Percentiles rank a stretch among this genome's conserved stretches.
Conservation (phyloP, 805 yeast genomes). For the Metschnikowia vanudenii region DNA sequence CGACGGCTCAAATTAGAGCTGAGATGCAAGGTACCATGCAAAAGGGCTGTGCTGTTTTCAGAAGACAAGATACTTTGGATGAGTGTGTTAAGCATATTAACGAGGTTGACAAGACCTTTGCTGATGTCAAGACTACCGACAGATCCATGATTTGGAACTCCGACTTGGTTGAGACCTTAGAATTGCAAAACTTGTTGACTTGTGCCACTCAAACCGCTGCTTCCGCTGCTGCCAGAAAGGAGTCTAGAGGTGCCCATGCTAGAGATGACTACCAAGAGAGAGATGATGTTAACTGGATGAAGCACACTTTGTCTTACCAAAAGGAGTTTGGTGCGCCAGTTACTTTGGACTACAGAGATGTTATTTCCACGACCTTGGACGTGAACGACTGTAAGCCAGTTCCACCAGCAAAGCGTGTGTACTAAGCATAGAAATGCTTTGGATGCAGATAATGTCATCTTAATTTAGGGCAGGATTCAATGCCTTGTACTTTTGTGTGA, state of each 20-base stretch:
- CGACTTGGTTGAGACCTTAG: slow-evolving; percentile 93
- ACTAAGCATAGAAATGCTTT: slow-evolving; percentile 43
- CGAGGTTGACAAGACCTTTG: slow-evolving; percentile 70
- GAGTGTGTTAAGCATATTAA: slow-evolving; percentile 82
- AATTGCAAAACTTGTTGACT: slow-evolving; percentile 92
- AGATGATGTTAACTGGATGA: slow-evolving; percentile 97
- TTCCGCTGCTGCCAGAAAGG: slow-evolving; percentile 92
- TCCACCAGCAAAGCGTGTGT: slow-evolving; percentile 96
- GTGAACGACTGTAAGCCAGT: slow-evolving; percentile 91
- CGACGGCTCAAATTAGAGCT: slow-evolving; percentile 86
- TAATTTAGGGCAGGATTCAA: not conserved
- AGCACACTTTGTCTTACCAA: slow-evolving; percentile 96
- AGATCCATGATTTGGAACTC: slow-evolving; percentile 99
- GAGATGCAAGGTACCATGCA: slow-evolving; percentile 97
- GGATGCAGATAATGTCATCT: not conserved
- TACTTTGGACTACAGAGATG: slow-evolving; percentile 79
- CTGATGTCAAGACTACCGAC: slow-evolving; percentile 82
- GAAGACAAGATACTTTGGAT: slow-evolving; percentile 88
- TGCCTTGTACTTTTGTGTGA: slow-evolving; percentile 1
- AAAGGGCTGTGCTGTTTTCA: slow-evolving; percentile 93
- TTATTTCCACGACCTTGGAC: slow-evolving; percentile 80
- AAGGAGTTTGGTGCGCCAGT: slow-evolving; percentile 65
- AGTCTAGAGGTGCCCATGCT: slow-evolving; percentile 99
- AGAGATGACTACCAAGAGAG: slow-evolving; percentile 96
- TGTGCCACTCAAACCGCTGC: slow-evolving; percentile 96